phyloP scores from a whole-genome alignment of 208 protist species.

The Trypanosoma avium region DNA sequence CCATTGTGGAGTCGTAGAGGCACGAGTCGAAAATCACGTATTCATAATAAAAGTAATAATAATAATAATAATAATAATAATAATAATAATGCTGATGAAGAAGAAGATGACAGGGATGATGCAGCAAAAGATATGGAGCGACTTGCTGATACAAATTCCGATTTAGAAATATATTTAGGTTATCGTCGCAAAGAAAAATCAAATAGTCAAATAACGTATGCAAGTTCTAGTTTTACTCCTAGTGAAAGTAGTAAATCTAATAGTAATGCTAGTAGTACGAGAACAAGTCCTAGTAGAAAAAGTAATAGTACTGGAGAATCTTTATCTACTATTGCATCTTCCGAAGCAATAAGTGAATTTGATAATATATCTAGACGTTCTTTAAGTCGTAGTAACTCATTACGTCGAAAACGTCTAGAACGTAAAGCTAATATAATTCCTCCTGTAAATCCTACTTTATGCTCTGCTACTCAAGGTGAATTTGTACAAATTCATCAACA shows the following conservation, averaged over 20 bases:
- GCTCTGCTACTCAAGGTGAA: conserved; percentile 7
- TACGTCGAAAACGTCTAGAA: neutral
- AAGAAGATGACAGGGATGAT: too few relatives aligned
- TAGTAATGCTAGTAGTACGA: neutral
- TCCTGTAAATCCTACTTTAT: conserved; percentile 6
- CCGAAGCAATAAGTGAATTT: too few relatives aligned
- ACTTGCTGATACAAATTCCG: conserved; percentile 25
- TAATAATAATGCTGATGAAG: neutral
- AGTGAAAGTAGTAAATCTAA: neutral
- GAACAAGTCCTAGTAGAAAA: too few relatives aligned
- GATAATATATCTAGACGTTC: too few relatives aligned
- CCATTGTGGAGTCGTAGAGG: neutral
- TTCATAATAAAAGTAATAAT: too few relatives aligned
- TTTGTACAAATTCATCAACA: conserved; percentile 27
- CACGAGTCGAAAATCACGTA: neutral
- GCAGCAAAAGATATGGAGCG: conserved; percentile 1
- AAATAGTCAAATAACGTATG: neutral
- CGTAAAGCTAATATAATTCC: conserved; percentile 21
- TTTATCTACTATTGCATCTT: too few relatives aligned
- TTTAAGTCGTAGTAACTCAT: too few relatives aligned
- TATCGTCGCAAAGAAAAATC: conserved; percentile 29
- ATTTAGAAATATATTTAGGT: conserved; percentile 31
- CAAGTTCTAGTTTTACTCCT: neutral
- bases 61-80: too few relatives aligned
- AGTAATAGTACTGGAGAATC: too few relatives aligned